These are phyloP conservation scores for Cephaloascus albidus DNA, from an alignment of 805 yeast genomes.

Conservation along the genomic window DNA sequence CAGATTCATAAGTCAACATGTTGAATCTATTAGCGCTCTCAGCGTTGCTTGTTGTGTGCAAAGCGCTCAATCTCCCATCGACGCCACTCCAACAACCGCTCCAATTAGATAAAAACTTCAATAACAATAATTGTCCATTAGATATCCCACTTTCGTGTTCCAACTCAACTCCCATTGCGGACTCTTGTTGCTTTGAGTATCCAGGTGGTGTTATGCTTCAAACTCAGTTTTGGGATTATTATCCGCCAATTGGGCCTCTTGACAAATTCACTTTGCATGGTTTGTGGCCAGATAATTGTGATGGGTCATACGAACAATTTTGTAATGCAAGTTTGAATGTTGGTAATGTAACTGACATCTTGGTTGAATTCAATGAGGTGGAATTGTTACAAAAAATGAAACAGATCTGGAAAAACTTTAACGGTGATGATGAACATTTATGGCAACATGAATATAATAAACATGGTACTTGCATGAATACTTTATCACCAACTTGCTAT, in stretches of 20 bases:
- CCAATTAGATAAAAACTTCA: too few relatives aligned
- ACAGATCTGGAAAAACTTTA: slow-evolving; percentile 63
- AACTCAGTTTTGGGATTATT: slow-evolving; percentile 92
- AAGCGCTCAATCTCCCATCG: too few relatives aligned
- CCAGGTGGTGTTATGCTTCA: slow-evolving; percentile 79
- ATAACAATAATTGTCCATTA: slow-evolving; percentile 13
- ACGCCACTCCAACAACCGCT: too few relatives aligned
- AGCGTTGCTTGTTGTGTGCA: too few relatives aligned
- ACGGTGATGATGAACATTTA: slow-evolving; percentile 55
- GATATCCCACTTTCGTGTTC: slow-evolving; percentile 23
- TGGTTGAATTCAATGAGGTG: slow-evolving; percentile 35
- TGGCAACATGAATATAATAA: slow-evolving; percentile 94
- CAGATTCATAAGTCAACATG: too few relatives aligned
- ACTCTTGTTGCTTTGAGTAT: slow-evolving; percentile 72
- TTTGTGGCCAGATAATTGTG: slow-evolving; percentile 83
- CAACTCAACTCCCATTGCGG: slow-evolving; percentile 14
- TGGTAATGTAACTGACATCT: slow-evolving; percentile 33
- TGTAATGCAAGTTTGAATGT: slow-evolving; percentile 59
- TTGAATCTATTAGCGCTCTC: too few relatives aligned
- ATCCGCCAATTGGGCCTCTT: slow-evolving; percentile 63
- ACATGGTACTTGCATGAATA: slow-evolving; percentile 87
- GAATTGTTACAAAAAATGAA: slow-evolving; percentile 51
- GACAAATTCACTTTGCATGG: slow-evolving; percentile 78
- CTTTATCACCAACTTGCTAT: slow-evolving; percentile 70
- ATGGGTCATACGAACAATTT: slow-evolving; percentile 72